Evolutionary conservation across 2,329 filamentous ascomycete genomes (phyloP), one percentile per base, ranked within the genome.

Genomic region (Mycogone perniciosa): DNA sequence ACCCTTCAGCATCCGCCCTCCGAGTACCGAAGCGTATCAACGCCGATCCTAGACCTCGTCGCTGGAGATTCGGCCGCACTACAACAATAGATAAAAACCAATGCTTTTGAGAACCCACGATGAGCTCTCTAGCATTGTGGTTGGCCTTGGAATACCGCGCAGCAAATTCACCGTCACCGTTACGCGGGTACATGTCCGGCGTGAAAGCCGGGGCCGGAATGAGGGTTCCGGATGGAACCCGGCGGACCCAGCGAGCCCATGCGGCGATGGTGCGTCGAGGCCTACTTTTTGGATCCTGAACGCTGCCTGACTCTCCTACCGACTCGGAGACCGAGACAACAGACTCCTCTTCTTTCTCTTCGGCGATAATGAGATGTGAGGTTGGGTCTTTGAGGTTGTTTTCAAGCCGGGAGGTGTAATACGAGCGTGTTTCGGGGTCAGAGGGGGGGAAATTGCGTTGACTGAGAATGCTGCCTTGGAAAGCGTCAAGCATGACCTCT

Each of bases 101-200:
- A 43, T 60, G 56, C 5, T 50, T 54, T 0, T 56, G 57, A 3
- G 53, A 58, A 6, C 54, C 59, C 52, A 70, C 60, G 37, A 66
- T 42, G 8, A 58, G 50, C 6, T 34, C 39, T 13, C 56, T 54
- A 2, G 55, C 61, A 33, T 62, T 57, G 37, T 50, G 51, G 26
- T 64, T 66, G 5, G 54, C 55, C 48, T 64, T 63, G 46, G 76
- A 76, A 62, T 77, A 77, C 6, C 59, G 44, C 7, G 64, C 60
- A 0, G 69, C 73, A 8, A 72, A 57, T 30, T 57, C 57, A 42
- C 59, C 65, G 27, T 66, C 58, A 9, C 61, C 60, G 4, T 50
- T 45, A 7, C 57, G 47, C 6, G 62, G 60, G 42, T 59, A 66
- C 10, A 61, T 39, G 39, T 54, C 53, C 2, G 60, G 44, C 2